Evolutionary conservation across 2,329 filamentous ascomycete genomes (phyloP), one percentile per base, ranked within the genome.

Genomic region (Hansfordia pulvinata): DNA sequence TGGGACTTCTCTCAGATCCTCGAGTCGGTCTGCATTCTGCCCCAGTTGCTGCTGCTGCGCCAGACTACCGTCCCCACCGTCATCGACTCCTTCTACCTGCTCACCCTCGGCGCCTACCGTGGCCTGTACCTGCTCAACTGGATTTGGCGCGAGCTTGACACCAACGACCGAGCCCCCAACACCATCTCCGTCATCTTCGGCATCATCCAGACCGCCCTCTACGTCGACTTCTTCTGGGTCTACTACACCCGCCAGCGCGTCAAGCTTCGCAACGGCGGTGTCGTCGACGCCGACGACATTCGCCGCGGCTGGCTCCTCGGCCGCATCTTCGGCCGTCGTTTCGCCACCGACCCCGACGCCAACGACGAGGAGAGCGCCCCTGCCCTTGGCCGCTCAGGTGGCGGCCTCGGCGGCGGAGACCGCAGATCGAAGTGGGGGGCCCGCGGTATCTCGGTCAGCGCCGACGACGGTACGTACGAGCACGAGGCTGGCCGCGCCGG

Each of bases 11-110:
- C 83, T 17, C 76, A 90, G 40, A 79, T 93, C 38, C 77, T 96
- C 44, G 88, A 96, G 56, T 88, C 84, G 18, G 72, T 92, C 33
- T 90, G 81, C 50, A 73, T 94, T 18, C 73, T 96, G 12, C 88
- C 88, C 0, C 88, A 96, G 50, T 75, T 96, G 2, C 69, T 94
- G 5, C 75, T 94, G 22, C 72, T 96, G 10, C 81, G 88, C 32
- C 85, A 94, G 52, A 94, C 88, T n/a, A 85, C 76, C 15, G 84
- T 94, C 0, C 88, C 88, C 0, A 96, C 88, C 25, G 88, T 94
- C 24, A 86, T 96, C 54, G 83, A 93, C 50, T 93, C 83, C n/a
- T 93, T 81, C 57, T 96, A 96, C 53, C 79, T 96, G 29, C 62
- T 90, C 26, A 75, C 84, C 1, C 69, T 94, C 2, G 88, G 86